phyloP scores from a whole-genome alignment of 1,139 yeast species.

The Zhuliangozyma parablackwelliae region DNA sequence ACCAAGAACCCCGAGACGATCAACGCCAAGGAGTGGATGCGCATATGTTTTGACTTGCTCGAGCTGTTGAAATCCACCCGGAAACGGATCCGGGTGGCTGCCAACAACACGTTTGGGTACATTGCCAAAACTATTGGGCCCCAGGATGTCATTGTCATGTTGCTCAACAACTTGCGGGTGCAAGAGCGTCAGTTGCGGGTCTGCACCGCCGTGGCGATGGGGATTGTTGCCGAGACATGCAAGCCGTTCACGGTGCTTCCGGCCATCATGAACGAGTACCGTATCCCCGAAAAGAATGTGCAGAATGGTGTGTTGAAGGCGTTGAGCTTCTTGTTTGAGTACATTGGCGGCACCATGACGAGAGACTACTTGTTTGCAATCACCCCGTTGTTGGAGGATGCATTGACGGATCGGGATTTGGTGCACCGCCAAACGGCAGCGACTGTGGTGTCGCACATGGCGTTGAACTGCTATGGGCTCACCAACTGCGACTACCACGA shows the following conservation, averaged over 20 bases:
- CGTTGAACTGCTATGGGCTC: slow-evolving; percentile 71
- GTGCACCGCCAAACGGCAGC: slow-evolving; percentile 97
- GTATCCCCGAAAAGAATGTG: slow-evolving; percentile 88
- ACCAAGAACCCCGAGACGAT: slow-evolving; percentile 79
- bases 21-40: slow-evolving; percentile 95
- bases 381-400: slow-evolving; percentile 82
- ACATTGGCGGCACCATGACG: slow-evolving; percentile 71
- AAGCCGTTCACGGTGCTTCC: slow-evolving; percentile 95
- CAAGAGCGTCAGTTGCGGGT: slow-evolving; percentile 96
- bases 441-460: slow-evolving; percentile 76
- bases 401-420: slow-evolving; percentile 82
- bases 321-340: slow-evolving; percentile 89
- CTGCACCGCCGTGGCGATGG: slow-evolving; percentile 97
- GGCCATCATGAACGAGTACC: slow-evolving; percentile 91
- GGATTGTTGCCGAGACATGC: slow-evolving; percentile 92
- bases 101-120: slow-evolving; percentile 86
- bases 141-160: slow-evolving; percentile 83
- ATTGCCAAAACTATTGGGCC: slow-evolving; percentile 96
- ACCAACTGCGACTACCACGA: slow-evolving; percentile 72
- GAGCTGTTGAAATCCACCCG: slow-evolving; percentile 87
- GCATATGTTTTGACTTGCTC: slow-evolving; percentile 85
- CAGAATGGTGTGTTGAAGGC: slow-evolving; percentile 96
- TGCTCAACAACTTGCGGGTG: slow-evolving; percentile 78
- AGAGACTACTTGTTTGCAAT: slow-evolving; percentile 80
- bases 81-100: slow-evolving; percentile 75